A percentile compares a stretch with the other conserved stretches of the same genome.
phyloP scores from a whole-genome alignment of 345 rosid genomes.

The Combretum micranthum region DNA sequence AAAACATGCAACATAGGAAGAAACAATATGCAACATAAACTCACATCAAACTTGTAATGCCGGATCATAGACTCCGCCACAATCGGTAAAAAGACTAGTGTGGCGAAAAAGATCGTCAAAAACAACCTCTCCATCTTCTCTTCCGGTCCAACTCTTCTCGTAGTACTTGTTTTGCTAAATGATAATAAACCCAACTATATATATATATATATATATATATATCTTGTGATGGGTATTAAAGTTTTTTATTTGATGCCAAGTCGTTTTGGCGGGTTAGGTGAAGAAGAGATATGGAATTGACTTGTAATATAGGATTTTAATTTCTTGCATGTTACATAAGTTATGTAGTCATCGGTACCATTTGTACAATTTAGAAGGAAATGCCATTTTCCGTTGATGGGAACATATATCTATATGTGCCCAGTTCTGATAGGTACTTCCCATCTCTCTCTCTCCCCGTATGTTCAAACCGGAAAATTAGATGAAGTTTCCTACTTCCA shows the following conservation, averaged over 20 bases:
- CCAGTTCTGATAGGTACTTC: slow-evolving; percentile 7
- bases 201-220: too few species aligned
- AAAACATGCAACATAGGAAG: not conserved
- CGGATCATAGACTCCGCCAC: slow-evolving; percentile 37
- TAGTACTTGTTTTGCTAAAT: not conserved
- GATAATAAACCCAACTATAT: not conserved
- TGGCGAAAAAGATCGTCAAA: slow-evolving; percentile 19
- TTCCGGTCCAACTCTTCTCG: not conserved
- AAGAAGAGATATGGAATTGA: slow-evolving; percentile 13
- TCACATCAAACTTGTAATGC: slow-evolving; percentile 56
- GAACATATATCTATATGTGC: not conserved
- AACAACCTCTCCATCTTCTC: slow-evolving; percentile 15
- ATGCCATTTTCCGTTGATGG: slow-evolving; percentile 4
- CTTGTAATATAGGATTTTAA: slow-evolving; percentile 15
- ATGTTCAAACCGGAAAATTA: not conserved
- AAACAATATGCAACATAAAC: slow-evolving; percentile 17
- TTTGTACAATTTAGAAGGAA: not conserved
- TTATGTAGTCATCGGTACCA: not conserved
- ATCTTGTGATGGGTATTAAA: too few species aligned
- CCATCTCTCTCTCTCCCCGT: slow-evolving; percentile 3
- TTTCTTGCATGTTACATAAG: slow-evolving; percentile 53
- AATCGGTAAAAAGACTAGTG: slow-evolving; percentile 25
- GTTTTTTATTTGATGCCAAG: slow-evolving; percentile 28
- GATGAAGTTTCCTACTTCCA: not conserved
- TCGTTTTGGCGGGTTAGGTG: slow-evolving; percentile 52